Evolutionary conservation across 2,329 filamentous ascomycete genomes (phyloP), one percentile per base, ranked within the genome.

Genomic region (Penicillium vulpinum): DNA sequence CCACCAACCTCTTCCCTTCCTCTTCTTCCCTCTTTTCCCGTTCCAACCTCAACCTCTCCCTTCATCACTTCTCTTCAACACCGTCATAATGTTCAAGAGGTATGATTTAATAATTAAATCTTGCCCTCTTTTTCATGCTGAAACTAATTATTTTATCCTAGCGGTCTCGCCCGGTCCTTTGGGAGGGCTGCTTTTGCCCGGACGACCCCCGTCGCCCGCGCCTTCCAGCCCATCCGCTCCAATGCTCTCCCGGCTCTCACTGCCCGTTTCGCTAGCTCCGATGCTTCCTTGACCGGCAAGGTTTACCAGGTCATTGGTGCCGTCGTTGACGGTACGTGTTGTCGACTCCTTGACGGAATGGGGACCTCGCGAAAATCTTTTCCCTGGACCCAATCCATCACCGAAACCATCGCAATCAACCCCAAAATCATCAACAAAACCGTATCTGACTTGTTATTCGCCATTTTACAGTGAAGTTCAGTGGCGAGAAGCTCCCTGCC

Each of bases 231-330:
- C 70, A 76, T 82, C 73, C 80, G 77, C 75, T 82, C 80, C 76
- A 81, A 79, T 76, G 80, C 81, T 74, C 75, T 82, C 58, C 84
- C 85, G 65, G 82, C 83, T 65, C 75, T 88, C 62, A 75, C 80
- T 68, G 80, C 85, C 70, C 81, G 86, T 69, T 85, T 84, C 74
- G 86, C 86, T 70, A 84, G 80, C 74, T 83, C 84, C 66, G 82
- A 85, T 66, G 73, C 81, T 57, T 70, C 73, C 56, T 77, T 78
- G 68, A 77, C 82, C 77, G 88, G 88, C 75, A 88, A 84, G 80
- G 83, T 87, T 75, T 81, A 85, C 77, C 82, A 92, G 83, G 92
- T 97, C 80, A 97, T 97, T 83, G 92, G 94, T 90, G 93, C 94
- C 83, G 92, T 97, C 78, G 94, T 97, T 73, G 94, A 97, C 83